A percentile compares a stretch with the other conserved stretches of the same genome.
Evolutionary conservation across 2,329 filamentous ascomycete genomes (phyloP).

Genomic region (Fusarium pseudocircinatum): DNA sequence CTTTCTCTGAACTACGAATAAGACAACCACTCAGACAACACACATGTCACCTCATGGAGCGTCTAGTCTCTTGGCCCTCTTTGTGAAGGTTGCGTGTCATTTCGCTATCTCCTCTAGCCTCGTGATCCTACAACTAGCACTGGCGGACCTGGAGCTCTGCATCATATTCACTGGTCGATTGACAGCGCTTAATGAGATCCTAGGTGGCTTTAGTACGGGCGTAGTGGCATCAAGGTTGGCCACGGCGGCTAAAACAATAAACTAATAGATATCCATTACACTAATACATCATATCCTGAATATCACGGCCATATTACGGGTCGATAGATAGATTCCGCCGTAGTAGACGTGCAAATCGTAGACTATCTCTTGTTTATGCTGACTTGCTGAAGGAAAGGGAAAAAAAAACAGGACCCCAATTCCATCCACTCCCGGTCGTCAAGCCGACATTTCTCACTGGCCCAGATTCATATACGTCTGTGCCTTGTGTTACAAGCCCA

Average conservation of each 20-base stretch:
- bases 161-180: background rate
- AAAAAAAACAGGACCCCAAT: background rate
- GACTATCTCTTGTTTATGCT: background rate
- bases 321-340: background rate
- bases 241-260: slow-evolving; percentile 7
- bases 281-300: background rate
- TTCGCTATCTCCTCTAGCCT: background rate
- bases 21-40: background rate
- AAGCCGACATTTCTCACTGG: background rate
- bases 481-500: background rate
- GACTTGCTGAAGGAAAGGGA: background rate
- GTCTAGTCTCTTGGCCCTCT: background rate
- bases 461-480: background rate
- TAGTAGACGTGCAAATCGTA: background rate
- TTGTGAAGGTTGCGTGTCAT: background rate
- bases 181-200: background rate
- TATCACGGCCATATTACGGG: background rate
- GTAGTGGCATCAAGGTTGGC: background rate
- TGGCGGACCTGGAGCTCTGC: background rate
- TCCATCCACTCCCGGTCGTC: background rate
- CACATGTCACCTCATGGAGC: background rate
- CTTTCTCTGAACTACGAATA: background rate
- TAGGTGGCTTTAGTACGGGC: slow-evolving; percentile 7
- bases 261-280: background rate
- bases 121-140: background rate